Percentiles rank a stretch among this genome's conserved stretches.
Evolutionary conservation across 208 protist species (phyloP).

Genomic region (Wallacemonas rigidus): DNA sequence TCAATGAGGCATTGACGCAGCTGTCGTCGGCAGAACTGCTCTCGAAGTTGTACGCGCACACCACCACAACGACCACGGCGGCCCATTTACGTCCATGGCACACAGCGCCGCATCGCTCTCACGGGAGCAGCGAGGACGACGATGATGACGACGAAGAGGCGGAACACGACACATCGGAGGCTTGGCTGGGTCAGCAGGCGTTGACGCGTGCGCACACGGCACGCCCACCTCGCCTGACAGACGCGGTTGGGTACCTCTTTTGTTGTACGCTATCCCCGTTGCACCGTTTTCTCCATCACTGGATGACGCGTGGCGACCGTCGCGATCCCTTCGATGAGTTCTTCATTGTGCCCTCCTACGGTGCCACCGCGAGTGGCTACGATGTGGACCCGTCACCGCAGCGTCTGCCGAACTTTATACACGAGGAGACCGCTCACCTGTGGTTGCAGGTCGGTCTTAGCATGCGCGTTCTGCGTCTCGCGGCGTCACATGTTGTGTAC

Average conservation of each 20-base stretch:
- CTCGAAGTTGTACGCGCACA: slow-evolving; percentile 53
- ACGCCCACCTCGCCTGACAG: slow-evolving; percentile 23
- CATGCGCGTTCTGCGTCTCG: slow-evolving; percentile 66
- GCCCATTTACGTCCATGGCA: slow-evolving; percentile 23
- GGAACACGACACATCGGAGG: background rate
- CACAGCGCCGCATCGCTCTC: slow-evolving; percentile 14
- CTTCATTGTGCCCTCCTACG: slow-evolving; percentile 79
- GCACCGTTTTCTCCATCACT: slow-evolving; percentile 58
- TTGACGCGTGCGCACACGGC: background rate
- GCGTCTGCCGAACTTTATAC: slow-evolving; percentile 75
- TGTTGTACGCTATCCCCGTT: slow-evolving; percentile 53
- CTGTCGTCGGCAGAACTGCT: slow-evolving; percentile 69
- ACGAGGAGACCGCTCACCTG: slow-evolving; percentile 41
- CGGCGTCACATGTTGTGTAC: slow-evolving; percentile 55
- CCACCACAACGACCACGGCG: slow-evolving; percentile 18
- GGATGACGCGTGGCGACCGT: slow-evolving; percentile 63
- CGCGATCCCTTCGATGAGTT: slow-evolving; percentile 83
- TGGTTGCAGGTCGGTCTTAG: slow-evolving; percentile 73
- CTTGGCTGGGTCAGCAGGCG: background rate
- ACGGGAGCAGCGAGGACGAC: slow-evolving; percentile 4
- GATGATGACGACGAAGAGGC: background rate
- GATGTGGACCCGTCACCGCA: slow-evolving; percentile 58
- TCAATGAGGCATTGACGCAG: slow-evolving; percentile 19
- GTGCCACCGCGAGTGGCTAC: slow-evolving; percentile 59
- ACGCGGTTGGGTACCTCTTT: slow-evolving; percentile 64